Conservation (phyloP, 2,329 filamentous ascomycete genomes). For the Dactylellina drechsleri region DNA sequence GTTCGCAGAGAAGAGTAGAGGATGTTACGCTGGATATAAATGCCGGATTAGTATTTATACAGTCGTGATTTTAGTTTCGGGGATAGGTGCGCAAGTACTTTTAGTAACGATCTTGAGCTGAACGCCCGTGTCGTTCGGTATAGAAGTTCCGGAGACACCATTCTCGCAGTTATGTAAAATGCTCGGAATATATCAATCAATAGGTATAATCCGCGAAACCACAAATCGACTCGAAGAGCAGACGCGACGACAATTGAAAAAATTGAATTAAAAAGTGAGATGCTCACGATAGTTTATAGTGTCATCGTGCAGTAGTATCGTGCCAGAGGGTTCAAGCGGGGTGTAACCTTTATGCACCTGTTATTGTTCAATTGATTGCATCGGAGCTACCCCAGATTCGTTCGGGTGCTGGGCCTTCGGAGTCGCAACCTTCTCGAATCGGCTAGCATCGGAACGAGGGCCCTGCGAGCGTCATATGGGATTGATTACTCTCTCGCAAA, state of each 20-base stretch:
- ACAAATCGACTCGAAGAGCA: not conserved
- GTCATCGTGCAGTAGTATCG: constrained; percentile 27
- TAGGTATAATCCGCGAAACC: too few species aligned
- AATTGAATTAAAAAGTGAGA: constrained; percentile 5
- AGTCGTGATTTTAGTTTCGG: not conserved
- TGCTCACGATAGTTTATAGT: constrained; percentile 8
- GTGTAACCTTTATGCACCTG: not conserved
- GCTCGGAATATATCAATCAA: not conserved
- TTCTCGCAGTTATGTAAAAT: constrained; percentile 10
- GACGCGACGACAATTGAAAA: constrained; percentile 3
- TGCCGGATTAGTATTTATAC: not conserved
- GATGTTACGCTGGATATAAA: constrained; percentile 24
- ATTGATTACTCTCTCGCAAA: too few species aligned
- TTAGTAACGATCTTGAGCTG: constrained; percentile 33
- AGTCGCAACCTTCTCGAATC: constrained; percentile 43
- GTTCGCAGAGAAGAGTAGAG: constrained; percentile 50
- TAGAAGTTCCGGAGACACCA: constrained; percentile 37
- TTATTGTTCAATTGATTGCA: constrained; percentile 8
- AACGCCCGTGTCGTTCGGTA: constrained; percentile 43
- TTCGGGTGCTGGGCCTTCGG: constrained; percentile 32
- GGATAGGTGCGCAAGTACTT: constrained; percentile 17
- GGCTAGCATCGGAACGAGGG: constrained; percentile 55
- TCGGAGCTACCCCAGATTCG: constrained; percentile 53
- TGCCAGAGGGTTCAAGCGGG: constrained; percentile 32
- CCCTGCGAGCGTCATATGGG: not conserved